phyloP scores from a whole-genome alignment of 495 filamentous ascomycete species.

The Pseudoneurospora amorphoporcata region DNA sequence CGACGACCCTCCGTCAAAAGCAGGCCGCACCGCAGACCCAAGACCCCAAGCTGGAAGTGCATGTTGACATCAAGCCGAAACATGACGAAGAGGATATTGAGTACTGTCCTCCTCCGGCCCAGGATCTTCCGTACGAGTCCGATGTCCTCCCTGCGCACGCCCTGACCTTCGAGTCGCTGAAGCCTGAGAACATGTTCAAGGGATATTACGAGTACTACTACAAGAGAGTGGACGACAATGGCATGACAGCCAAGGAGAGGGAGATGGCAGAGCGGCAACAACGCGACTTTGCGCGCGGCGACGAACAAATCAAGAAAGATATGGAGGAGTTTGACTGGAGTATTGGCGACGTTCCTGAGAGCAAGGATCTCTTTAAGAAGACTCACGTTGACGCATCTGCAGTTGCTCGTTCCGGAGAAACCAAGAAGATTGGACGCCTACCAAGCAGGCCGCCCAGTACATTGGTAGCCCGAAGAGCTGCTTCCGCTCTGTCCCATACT shows the following conservation, averaged over 20 bases:
- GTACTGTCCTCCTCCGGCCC: constrained; percentile 33
- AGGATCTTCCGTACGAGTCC: constrained; percentile 63
- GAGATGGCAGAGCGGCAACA: constrained; percentile 47
- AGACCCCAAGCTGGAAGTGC: constrained; percentile 35
- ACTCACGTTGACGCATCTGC: constrained; percentile 1
- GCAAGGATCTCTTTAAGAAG: constrained; percentile 19
- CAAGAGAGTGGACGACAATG: constrained; percentile 55
- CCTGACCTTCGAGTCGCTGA: constrained; percentile 37
- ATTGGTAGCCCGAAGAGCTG: constrained; percentile 28
- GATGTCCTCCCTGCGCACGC: constrained; percentile 59
- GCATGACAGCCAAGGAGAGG: constrained; percentile 52
- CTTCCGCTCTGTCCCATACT: constrained; percentile 22
- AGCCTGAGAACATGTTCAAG: constrained; percentile 53
- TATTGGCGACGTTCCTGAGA: constrained; percentile 28
- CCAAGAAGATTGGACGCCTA: constrained; percentile 16
- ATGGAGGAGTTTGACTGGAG: constrained; percentile 47
- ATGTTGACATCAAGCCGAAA: constrained; percentile 23
- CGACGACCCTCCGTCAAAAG: constrained; percentile 23
- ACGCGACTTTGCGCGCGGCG: constrained; percentile 44
- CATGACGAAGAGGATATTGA: constrained; percentile 48
- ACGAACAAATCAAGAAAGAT: constrained; percentile 47
- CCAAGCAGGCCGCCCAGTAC: constrained; percentile 29
- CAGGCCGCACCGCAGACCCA: constrained; percentile 34
- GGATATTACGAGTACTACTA: constrained; percentile 57
- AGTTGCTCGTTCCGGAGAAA: not conserved